Evolutionary conservation across 306 rosid species (phyloP).

Genomic region (Lathyrus aphaca): DNA sequence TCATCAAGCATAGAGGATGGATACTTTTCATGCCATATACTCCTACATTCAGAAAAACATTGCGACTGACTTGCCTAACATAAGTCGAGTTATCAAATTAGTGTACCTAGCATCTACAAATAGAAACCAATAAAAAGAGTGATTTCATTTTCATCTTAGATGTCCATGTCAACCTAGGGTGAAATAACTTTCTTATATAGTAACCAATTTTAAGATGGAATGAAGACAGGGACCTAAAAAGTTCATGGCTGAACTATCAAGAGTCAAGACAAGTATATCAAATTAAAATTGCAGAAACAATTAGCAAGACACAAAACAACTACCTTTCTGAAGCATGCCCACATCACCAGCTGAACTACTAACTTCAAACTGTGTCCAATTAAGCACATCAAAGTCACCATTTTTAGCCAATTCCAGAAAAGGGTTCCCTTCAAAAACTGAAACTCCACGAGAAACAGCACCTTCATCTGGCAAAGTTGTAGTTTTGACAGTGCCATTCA

Average conservation of each 20-base stretch:
- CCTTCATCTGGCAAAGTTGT: slow-evolving; percentile 13
- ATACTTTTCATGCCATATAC: too few relatives aligned
- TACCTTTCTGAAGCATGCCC: slow-evolving; percentile 48
- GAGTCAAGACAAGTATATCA: background rate
- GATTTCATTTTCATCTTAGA: background rate
- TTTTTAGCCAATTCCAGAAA: slow-evolving; percentile 35
- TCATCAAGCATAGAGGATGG: too few relatives aligned
- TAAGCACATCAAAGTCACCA: slow-evolving; percentile 35
- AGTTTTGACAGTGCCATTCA: slow-evolving; percentile 5
- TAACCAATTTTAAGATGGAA: background rate
- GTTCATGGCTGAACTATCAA: background rate
- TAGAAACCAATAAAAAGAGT: background rate
- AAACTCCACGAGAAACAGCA: slow-evolving; percentile 25
- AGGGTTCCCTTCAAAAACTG: slow-evolving; percentile 30
- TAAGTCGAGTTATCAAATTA: too few relatives aligned
- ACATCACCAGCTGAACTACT: slow-evolving; percentile 35
- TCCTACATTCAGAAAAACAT: too few relatives aligned
- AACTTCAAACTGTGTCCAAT: slow-evolving; percentile 29
- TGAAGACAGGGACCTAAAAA: background rate
- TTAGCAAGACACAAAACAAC: background rate
- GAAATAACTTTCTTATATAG: slow-evolving; percentile 18
- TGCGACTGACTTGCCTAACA: too few relatives aligned
- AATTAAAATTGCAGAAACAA: slow-evolving; percentile 18
- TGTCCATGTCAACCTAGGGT: slow-evolving; percentile 1
- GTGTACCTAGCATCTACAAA: too few relatives aligned